Evolutionary conservation across 345 rosid species (phyloP), one percentile per base, ranked within the genome.

Genomic region (Ceriops decandra): DNA sequence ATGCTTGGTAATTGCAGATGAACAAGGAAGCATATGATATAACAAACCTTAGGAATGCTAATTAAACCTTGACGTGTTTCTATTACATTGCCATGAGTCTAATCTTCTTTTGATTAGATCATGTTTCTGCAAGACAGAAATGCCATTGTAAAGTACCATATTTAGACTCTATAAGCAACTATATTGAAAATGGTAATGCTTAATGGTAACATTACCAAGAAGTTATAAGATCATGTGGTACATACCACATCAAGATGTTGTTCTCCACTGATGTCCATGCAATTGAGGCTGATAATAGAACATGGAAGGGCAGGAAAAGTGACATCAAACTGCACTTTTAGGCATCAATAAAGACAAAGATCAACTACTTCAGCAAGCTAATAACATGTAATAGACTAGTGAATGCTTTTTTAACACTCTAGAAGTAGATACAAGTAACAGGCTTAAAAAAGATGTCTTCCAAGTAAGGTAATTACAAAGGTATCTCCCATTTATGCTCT

Each of bases 251-350:
- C 99, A 76, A 95, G 95, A 82, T 91, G 97, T 52, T 90, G 90
- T 81, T 88, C 96, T 67, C 97, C 97, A 68, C 97, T 91, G 79
- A 88, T 87, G 80, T 95, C 97, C 92, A 95, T 95, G 35, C 96
- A 96, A 77, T 95, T 95, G 63, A 95, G 81, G 72, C 97, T 95
- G 60, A 91, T 86, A 76, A 95, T 84, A 47, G 99, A 88, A 79
- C 99, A 95, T 10, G 99, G 85, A 64, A 95, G 81, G 63, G 92
- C 95, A 70, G 97, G 99, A 77, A 95, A 95, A 11, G 90, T 87
- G 60, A 95, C 81, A 66, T 95, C 99, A 62, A 95, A 88, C 96
- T 91, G 92, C 84, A 82, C 15, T 66, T 81, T 74, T 60, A 67
- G 49, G 27, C n/a, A 73, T 52, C 71, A 52, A 47, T 22, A 42